phyloP scores from a whole-genome alignment of 2,329 filamentous ascomycete genomes.

The Fusarium subtropicale region DNA sequence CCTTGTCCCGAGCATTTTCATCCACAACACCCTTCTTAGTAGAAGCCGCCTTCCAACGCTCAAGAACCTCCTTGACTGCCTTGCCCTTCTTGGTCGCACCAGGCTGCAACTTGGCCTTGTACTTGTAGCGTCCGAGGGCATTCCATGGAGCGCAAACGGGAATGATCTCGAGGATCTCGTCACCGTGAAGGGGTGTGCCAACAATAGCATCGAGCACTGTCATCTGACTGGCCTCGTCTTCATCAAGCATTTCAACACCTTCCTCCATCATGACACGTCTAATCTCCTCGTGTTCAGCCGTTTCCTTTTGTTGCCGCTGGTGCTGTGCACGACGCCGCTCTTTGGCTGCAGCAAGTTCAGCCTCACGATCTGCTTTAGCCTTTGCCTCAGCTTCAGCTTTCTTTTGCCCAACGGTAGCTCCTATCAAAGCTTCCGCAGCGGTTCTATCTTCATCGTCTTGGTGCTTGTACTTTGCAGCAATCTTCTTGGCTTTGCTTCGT shows the following conservation, averaged over 20 bases:
- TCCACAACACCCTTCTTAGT: conserved; percentile 69
- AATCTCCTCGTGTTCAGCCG: conserved; percentile 79
- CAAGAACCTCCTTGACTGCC: conserved; percentile 89
- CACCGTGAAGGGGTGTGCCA: conserved; percentile 80
- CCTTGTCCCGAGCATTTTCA: conserved; percentile 69
- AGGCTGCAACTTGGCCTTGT: conserved; percentile 94
- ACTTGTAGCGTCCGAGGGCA: conserved; percentile 79
- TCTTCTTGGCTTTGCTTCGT: conserved; percentile 85
- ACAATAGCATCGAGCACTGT: conserved; percentile 77
- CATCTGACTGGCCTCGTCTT: conserved; percentile 66
- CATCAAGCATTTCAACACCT: conserved; percentile 69
- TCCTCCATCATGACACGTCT: conserved; percentile 70
- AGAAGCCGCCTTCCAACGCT: conserved; percentile 78
- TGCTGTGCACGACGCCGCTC: conserved; percentile 85
- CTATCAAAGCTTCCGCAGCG: conserved; percentile 87
- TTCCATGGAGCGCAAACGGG: conserved; percentile 74
- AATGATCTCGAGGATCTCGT: conserved; percentile 79
- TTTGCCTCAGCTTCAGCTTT: conserved; percentile 75
- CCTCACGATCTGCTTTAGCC: conserved; percentile 74
- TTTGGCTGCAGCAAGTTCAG: conserved; percentile 75
- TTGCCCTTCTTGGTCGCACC: conserved; percentile 93
- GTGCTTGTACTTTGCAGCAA: conserved; percentile 87
- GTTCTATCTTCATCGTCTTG: conserved; percentile 95
- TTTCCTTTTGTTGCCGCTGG: conserved; percentile 78
- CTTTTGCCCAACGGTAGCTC: conserved; percentile 74